Evolutionary conservation across 495 filamentous ascomycete genomes (phyloP), one percentile per base, ranked within the genome.

Genomic region (Jackrogersella multiformis): DNA sequence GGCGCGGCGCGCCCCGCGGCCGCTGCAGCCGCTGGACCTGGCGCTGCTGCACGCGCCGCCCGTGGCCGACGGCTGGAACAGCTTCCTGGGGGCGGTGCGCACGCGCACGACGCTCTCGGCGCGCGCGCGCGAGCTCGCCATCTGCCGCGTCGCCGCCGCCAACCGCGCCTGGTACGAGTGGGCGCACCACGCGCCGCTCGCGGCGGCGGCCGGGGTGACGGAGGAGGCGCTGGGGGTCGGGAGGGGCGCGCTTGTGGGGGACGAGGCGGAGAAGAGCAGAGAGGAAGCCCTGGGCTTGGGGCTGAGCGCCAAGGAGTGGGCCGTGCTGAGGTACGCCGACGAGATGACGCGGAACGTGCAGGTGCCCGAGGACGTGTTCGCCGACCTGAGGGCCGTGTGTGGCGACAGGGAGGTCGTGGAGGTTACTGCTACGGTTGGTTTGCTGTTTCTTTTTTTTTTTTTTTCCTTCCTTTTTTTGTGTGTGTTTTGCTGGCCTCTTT

Each of bases 161-260:
- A 94, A 94, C 62, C 71, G 81, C 1, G 92, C 92, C 0, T 86
- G 85, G 79, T 94, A 90, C 74, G 91, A 95, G 75, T 95, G 90
- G 92, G 85, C 77, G 32, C 87, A 90, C 46, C 92, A 95, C 71
- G 83, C 85, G 34, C 92, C 90, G 1, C 74, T 95, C 5, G 79
- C 84, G 4, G 64, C 68, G 1, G 34, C 74, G 16, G 81, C 74
- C 0, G 82, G 88, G 2, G 76, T 89, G 3, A 77, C 70, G 13
- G 80, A 79, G n/a, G 85, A 78, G 0, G 62, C 90, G 51, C 69
- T 79, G n/a, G 64, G 57, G 7, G 67, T 80, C 2, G 74, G 74
- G 69, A 42, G 21, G 15, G 48, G 55, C 71, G 58, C 10, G 38
- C 30, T 1, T 10, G n/a, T 64, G 39, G 66, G 34, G 4, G 56